Evolutionary conservation across 129 eudicot genomes (phyloP).

Genomic region (Artemisia argyi): DNA sequence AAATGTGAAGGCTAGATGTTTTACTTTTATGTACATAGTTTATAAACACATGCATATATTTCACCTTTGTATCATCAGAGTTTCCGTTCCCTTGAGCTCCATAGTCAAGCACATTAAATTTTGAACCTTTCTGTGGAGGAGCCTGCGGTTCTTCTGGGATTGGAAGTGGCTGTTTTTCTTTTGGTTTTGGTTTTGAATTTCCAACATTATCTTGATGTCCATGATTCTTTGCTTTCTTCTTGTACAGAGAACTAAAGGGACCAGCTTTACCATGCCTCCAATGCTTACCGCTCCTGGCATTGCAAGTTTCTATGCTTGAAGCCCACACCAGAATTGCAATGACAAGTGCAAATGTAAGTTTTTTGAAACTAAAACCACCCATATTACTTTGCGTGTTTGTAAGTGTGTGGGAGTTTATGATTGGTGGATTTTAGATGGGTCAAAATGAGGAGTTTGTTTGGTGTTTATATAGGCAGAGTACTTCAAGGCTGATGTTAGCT

Average conservation of each 20-base stretch:
- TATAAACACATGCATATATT: constrained; percentile 7
- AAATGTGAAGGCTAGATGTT: constrained; percentile 14
- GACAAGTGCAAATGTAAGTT: constrained; percentile 49
- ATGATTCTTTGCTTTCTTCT: constrained; percentile 62
- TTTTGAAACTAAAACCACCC: constrained; percentile 53
- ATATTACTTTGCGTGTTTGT: constrained; percentile 27
- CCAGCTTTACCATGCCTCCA: constrained; percentile 55
- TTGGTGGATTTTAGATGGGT: constrained; percentile 30
- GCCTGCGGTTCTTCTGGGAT: constrained; percentile 30
- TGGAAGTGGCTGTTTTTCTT: constrained; percentile 31
- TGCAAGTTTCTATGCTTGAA: constrained; percentile 56
- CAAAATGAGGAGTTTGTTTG: constrained; percentile 35
- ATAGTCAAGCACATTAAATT: constrained; percentile 62
- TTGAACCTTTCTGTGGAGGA: constrained; percentile 46
- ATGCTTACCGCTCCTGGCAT: constrained; percentile 74
- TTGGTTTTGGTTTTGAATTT: constrained; percentile 37
- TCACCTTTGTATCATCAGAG: constrained; percentile 84
- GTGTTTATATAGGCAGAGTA: constrained; percentile 50
- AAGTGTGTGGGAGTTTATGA: constrained; percentile 13
- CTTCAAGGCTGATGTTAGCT: constrained; percentile 26
- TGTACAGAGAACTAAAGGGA: constrained; percentile 48
- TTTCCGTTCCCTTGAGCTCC: constrained; percentile 89
- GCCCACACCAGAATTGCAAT: constrained; percentile 57
- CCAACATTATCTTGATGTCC: constrained; percentile 43
- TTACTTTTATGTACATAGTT: constrained; percentile 2